Evolutionary conservation across 495 filamentous ascomycete species (phyloP).

Genomic region (Haplographium delicatum): DNA sequence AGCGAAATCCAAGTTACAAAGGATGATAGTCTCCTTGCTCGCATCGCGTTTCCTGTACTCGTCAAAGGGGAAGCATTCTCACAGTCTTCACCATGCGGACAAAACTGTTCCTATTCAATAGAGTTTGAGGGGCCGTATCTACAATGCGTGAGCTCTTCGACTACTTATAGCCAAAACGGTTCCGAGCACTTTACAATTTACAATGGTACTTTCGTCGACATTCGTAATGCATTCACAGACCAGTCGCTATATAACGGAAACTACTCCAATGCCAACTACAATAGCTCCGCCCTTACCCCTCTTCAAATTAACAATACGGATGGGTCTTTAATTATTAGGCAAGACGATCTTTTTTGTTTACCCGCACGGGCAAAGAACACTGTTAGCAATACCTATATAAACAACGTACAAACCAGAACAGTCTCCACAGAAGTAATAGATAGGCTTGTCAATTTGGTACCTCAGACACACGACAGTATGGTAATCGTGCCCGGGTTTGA

Average conservation of each 20-base stretch:
- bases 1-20: too few species aligned
- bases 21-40: conserved; percentile 3
- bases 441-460: conserved; percentile 6
- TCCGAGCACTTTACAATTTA: neutral
- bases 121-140: conserved; percentile 15
- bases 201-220: neutral
- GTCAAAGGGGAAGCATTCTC: conserved; percentile 4
- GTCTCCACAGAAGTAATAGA: conserved; percentile 15
- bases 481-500: conserved; percentile 10
- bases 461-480: neutral
- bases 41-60: conserved; percentile 4
- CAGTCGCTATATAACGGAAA: conserved; percentile 13
- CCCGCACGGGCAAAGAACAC: conserved; percentile 8
- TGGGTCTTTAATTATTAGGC: neutral
- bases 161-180: neutral
- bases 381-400: conserved; percentile 9
- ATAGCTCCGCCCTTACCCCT: conserved; percentile 10
- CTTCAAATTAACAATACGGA: neutral
- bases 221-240: neutral
- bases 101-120: conserved; percentile 21
- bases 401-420: conserved; percentile 11
- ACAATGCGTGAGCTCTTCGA: conserved; percentile 12
- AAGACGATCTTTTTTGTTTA: conserved; percentile 5
- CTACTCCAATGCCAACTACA: conserved; percentile 7
- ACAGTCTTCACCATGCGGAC: conserved; percentile 11